Conservation (phyloP, 352 stramenopile species). For the Phytophthora citricola region DNA sequence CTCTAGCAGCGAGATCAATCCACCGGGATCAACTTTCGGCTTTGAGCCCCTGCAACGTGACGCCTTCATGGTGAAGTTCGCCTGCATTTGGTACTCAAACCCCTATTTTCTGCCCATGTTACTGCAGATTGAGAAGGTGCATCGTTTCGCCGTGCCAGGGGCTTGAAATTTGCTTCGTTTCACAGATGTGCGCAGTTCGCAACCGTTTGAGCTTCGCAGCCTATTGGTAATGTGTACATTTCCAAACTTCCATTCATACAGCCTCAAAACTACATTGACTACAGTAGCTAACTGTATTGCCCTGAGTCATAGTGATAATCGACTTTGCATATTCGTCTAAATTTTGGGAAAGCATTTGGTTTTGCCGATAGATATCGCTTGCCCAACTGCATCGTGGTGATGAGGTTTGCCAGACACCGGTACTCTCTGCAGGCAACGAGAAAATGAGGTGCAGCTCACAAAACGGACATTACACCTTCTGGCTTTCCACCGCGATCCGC, state of each 20-base stretch:
- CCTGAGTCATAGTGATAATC: neutral
- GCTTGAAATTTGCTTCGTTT: too few species aligned
- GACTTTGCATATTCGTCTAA: neutral
- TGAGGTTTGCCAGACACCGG: neutral
- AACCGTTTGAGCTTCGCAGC: too few species aligned
- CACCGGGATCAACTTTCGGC: constrained; percentile 16
- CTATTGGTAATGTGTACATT: too few species aligned
- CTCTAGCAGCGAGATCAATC: constrained; percentile 20
- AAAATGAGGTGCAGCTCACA: constrained; percentile 22
- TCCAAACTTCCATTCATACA: too few species aligned
- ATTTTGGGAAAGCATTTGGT: constrained; percentile 20
- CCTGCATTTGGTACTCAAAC: too few species aligned
- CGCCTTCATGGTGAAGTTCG: neutral
- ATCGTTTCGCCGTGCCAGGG: neutral
- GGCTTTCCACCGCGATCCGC: constrained; percentile 3
- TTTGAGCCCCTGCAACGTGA: constrained; percentile 16
- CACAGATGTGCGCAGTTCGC: too few species aligned
- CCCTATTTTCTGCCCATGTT: constrained; percentile 11
- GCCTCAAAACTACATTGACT: too few species aligned
- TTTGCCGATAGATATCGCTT: constrained; percentile 7
- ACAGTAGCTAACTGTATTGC: too few species aligned
- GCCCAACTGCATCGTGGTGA: neutral
- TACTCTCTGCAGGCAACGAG: constrained; percentile 9
- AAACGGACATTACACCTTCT: constrained; percentile 17
- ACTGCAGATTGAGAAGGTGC: constrained; percentile 13